Base-by-base conservation (phyloP, 257 asterid genomes). In the Lycium ferocissimum region DNA sequence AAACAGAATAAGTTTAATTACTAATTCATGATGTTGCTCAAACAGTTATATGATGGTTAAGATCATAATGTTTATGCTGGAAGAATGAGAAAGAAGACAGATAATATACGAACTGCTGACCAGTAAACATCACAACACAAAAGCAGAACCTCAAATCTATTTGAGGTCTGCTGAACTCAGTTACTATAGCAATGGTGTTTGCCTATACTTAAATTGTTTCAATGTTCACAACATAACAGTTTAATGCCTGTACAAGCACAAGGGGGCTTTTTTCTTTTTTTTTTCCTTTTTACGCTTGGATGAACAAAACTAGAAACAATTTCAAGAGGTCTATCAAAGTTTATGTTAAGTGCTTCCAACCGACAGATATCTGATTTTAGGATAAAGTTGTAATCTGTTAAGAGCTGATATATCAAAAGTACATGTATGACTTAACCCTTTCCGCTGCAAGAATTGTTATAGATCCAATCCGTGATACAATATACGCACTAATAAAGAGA, bases 121-220 rank as follows among this genome's bases (percentile, higher is more conserved):
- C 63, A 76, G 14, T 51, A 47, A 51, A 7, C 12, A 26, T 49
- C 22, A 26, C 47, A 49, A 18, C 57, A 26, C 53, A 17, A 69
- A 71, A 71, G 56, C 79, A 71, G 79, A 71, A 73, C 4, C n/a
- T 75, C 81, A 47, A 49, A 76, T 26, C 2, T 12, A 51, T 49
- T 2, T 3, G 45, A 12, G 3, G 5, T 26, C 9, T 51, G 47
- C 82, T 20, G 61, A 75, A 76, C 26, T 76, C 82, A 14, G 47
- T 14, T 14, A 51, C 82, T 4, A 20, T 49, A 6, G 62, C 20
- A 4, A 5, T 76, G 63, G 2, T 76, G 82, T 26, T 76, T 51
- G 45, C 9, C 1, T 49, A 3, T 20, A 72, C 8, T 6, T 38
- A 26, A 3, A 33, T n/a, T 5, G 33, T 40, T 22, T 3, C 5